Evolutionary conservation across 495 filamentous ascomycete species (phyloP).

Genomic region (Penicillium steckii): DNA sequence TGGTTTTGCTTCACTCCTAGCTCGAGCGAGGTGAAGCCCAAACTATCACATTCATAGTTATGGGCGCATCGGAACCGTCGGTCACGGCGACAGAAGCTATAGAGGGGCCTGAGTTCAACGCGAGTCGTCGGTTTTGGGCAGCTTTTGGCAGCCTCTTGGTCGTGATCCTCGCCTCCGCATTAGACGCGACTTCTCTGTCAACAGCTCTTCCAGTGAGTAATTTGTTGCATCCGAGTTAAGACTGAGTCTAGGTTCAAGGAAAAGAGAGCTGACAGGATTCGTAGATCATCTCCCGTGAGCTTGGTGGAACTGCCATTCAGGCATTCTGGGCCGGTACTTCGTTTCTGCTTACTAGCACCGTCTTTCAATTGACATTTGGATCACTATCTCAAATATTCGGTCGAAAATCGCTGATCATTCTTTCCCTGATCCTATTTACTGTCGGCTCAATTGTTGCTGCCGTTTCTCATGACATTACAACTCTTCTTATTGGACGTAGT

Average conservation of each 20-base stretch:
- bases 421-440: constrained; percentile 30
- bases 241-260: background rate
- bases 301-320: constrained; percentile 11
- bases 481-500: constrained; percentile 38
- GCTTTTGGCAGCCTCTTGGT: background rate
- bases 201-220: background rate
- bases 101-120: background rate
- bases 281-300: background rate
- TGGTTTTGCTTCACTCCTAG: too few species aligned
- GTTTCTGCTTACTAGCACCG: constrained; percentile 59
- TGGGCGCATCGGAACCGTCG: background rate
- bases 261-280: background rate
- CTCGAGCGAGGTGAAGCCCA: too few species aligned
- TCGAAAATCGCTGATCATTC: constrained; percentile 30
- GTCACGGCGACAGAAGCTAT: background rate
- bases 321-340: constrained; percentile 62
- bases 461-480: constrained; percentile 31
- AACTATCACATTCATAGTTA: background rate
- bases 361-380: constrained; percentile 50
- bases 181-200: background rate
- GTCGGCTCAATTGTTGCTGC: constrained; percentile 40
- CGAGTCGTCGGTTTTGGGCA: background rate
- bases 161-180: background rate
- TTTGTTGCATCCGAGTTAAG: background rate
- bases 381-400: constrained; percentile 46